Base-by-base conservation (phyloP, 129 eudicot species). In the Logfia minima region DNA sequence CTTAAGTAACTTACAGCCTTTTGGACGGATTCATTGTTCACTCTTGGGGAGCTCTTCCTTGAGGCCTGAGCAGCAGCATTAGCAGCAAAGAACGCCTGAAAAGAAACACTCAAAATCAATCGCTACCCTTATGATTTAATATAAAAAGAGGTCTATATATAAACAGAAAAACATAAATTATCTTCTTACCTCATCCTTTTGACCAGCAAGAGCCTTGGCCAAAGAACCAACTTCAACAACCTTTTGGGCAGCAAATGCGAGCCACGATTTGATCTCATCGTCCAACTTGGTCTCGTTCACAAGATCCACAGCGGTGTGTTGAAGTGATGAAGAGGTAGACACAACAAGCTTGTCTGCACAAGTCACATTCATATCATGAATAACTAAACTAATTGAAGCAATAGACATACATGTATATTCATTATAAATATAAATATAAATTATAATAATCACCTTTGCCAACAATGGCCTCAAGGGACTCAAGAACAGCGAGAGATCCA, bases 181-280 rank as follows among this genome's bases (percentile, higher is more conserved):
- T 43, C n/a, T 1, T 58, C 13, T 23, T 76, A 93, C 98, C 93
- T 93, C 97, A 64, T 93, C 96, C 87, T 88, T 90, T 28, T 87
- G 78, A 56, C 98, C 96, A 75, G 78, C 77, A 66, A 93, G 80
- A 63, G 96, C 98, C 88, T 93, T 93, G 74, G 98, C 98, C 92
- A 93, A 80, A 34, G 97, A 96, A 83, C 89, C 81, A 53, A 93
- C 98, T 86, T 93, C 98, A 77, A 90, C 87, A 28, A 93, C 89
- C 83, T 93, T 93, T 66, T 93, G 98, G 55, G 98, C 98, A 51
- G 98, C 97, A 84, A 93, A 93, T 74, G 98, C 98, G 53, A 93
- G 87, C 98, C 98, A 93, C 9, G 97, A 90, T 61, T 88, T 90
- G 76, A 93, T 89, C 79, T 93, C 98, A 2, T 76, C 41, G 80